Conservation (phyloP, 2,329 filamentous ascomycete species). For the Botrytis byssoidea region DNA sequence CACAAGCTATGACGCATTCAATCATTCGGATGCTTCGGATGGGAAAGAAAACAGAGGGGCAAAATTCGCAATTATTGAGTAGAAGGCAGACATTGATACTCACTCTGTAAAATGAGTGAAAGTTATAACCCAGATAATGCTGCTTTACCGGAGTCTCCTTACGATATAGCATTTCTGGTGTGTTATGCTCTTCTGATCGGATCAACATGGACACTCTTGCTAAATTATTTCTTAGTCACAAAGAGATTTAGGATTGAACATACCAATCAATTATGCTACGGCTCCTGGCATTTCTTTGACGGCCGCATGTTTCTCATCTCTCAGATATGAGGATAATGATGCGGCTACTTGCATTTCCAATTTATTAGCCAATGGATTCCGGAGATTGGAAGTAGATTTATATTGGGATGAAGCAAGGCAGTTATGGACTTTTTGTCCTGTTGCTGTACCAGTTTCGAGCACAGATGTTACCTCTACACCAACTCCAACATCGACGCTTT, state of each 20-base stretch:
- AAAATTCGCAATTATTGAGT: neutral
- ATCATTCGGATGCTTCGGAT: neutral
- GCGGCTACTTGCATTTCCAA: slow-evolving; percentile 60
- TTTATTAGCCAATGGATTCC: slow-evolving; percentile 58
- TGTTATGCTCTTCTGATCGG: neutral
- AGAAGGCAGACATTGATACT: neutral
- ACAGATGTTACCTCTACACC: neutral
- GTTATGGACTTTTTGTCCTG: slow-evolving; percentile 61
- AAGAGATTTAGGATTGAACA: slow-evolving; percentile 56
- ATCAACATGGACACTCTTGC: slow-evolving; percentile 4
- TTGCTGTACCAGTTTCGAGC: slow-evolving; percentile 32
- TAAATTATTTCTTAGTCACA: slow-evolving; percentile 47
- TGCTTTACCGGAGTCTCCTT: slow-evolving; percentile 39
- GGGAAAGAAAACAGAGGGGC: neutral
- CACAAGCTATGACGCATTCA: neutral
- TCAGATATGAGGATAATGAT: slow-evolving; percentile 51
- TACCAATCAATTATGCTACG: slow-evolving; percentile 63
- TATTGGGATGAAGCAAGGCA: slow-evolving; percentile 59
- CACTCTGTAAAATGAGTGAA: slow-evolving; percentile 41
- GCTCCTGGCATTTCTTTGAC: slow-evolving; percentile 55
- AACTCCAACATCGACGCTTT: slow-evolving; percentile 24
- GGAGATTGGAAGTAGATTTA: slow-evolving; percentile 57
- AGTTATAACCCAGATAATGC: slow-evolving; percentile 42
- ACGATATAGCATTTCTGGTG: slow-evolving; percentile 35
- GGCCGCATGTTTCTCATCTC: slow-evolving; percentile 56